Evolutionary conservation across 768 basidiomycete species (phyloP).

Genomic region (Porpolomopsis calyptriformis): DNA sequence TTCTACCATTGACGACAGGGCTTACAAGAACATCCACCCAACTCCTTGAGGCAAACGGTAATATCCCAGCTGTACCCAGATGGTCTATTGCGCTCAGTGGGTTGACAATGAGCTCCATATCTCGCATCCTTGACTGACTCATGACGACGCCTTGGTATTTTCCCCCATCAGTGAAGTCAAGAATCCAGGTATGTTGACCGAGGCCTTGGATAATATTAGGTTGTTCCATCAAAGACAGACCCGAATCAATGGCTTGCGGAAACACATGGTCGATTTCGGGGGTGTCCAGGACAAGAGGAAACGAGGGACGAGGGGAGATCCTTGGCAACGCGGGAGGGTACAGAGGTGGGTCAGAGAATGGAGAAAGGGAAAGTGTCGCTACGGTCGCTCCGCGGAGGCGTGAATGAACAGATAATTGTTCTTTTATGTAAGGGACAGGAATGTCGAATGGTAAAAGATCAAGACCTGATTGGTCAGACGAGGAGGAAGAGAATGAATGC

Average conservation of each 20-base stretch:
- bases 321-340: constrained; percentile 37
- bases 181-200: constrained; percentile 44
- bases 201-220: constrained; percentile 10
- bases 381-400: constrained; percentile 39
- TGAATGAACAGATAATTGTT: constrained; percentile 28
- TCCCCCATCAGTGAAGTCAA: constrained; percentile 59
- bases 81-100: constrained; percentile 39
- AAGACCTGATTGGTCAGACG: constrained; percentile 12
- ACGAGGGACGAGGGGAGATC: constrained; percentile 40
- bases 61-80: constrained; percentile 31
- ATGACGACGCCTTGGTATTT: constrained; percentile 51
- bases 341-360: constrained; percentile 23
- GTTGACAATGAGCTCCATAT: constrained; percentile 57
- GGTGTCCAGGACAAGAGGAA: constrained; percentile 37
- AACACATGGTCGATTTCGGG: constrained; percentile 42
- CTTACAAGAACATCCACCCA: constrained; percentile 60
- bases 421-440: constrained; percentile 36
- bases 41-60: constrained; percentile 40
- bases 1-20: constrained; percentile 1
- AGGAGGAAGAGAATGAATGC: constrained; percentile 20
- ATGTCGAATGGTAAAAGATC: constrained; percentile 41
- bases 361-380: constrained; percentile 39
- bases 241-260: constrained; percentile 30
- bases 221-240: constrained; percentile 12
- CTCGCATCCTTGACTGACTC: constrained; percentile 63